Conservation (phyloP, 441 rosid species). For the Iberis amara region DNA sequence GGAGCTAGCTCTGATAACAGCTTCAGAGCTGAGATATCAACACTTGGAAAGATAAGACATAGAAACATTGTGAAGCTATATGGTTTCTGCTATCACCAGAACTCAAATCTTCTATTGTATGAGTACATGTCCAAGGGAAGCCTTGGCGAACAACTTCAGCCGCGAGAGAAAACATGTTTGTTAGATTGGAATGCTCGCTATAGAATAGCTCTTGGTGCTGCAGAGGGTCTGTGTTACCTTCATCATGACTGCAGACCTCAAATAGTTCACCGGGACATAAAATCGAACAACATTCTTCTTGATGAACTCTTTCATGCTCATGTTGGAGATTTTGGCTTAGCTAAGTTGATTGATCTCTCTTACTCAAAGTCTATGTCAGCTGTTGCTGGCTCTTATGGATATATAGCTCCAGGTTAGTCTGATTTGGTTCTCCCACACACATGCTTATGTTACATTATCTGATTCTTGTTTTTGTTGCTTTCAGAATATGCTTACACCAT, state of each 20-base stretch:
- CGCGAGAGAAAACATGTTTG: conserved; percentile 26
- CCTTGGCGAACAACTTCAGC: conserved; percentile 49
- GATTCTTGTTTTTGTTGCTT: conserved; percentile 13
- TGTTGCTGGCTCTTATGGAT: conserved; percentile 59
- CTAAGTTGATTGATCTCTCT: conserved; percentile 49
- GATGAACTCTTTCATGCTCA: conserved; percentile 53
- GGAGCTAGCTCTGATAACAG: conserved; percentile 45
- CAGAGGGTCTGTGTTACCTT: conserved; percentile 54
- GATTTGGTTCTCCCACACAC: conserved; percentile 4
- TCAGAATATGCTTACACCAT: conserved; percentile 63
- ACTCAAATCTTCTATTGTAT: conserved; percentile 51
- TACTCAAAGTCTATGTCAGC: conserved; percentile 58
- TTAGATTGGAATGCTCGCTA: conserved; percentile 49
- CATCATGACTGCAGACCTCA: conserved; percentile 54
- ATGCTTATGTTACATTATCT: background rate
- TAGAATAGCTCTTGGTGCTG: conserved; percentile 48
- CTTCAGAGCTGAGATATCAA: conserved; percentile 54
- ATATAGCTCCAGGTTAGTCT: conserved; percentile 53
- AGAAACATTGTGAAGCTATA: conserved; percentile 51
- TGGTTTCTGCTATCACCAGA: conserved; percentile 52
- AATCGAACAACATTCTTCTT: conserved; percentile 52
- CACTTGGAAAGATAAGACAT: conserved; percentile 59
- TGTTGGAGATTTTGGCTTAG: conserved; percentile 60
- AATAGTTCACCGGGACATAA: conserved; percentile 54
- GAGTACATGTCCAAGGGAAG: conserved; percentile 60